Evolutionary conservation across 208 protist genomes (phyloP).

Genomic region (Trypanosoma vivax): DNA sequence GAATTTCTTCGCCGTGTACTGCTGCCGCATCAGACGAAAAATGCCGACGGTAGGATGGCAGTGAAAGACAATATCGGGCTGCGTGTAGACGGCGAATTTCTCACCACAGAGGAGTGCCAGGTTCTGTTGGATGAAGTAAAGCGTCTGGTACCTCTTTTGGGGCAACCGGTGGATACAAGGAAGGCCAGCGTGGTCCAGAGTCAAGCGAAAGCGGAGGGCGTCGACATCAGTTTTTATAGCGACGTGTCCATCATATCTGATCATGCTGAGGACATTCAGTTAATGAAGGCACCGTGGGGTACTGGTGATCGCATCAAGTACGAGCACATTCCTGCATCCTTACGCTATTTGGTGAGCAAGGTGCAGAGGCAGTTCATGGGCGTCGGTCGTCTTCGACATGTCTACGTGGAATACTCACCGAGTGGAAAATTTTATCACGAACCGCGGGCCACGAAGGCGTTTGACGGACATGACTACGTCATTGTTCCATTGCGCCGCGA

Average conservation of each 20-base stretch:
- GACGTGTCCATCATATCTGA: slow-evolving; percentile 60
- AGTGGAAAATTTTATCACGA: slow-evolving; percentile 56
- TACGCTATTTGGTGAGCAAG: slow-evolving; percentile 56
- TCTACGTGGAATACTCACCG: slow-evolving; percentile 85
- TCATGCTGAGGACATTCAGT: slow-evolving; percentile 74
- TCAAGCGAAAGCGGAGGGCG: not conserved
- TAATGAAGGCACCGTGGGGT: slow-evolving; percentile 81
- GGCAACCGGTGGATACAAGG: slow-evolving; percentile 46
- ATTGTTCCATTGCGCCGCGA: slow-evolving; percentile 73
- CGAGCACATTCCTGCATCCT: slow-evolving; percentile 51
- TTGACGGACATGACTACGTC: slow-evolving; percentile 88
- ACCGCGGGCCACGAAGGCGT: slow-evolving; percentile 49
- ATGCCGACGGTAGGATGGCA: slow-evolving; percentile 21
- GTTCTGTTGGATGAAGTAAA: slow-evolving; percentile 59
- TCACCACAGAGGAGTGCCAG: slow-evolving; percentile 33
- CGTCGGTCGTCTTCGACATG: slow-evolving; percentile 70
- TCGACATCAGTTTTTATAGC: slow-evolving; percentile 32
- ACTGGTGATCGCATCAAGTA: slow-evolving; percentile 58
- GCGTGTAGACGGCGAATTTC: slow-evolving; percentile 21
- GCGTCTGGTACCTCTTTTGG: slow-evolving; percentile 36
- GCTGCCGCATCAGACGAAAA: slow-evolving; percentile 10
- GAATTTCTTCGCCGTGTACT: slow-evolving; percentile 51
- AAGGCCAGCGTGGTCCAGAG: slow-evolving; percentile 22
- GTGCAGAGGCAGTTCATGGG: slow-evolving; percentile 35
- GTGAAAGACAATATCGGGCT: slow-evolving; percentile 63